These are phyloP conservation scores for Hyaloraphidium curvatum DNA, from an alignment of 192 early-diverging fungal genomes.

Conservation along the genomic window DNA sequence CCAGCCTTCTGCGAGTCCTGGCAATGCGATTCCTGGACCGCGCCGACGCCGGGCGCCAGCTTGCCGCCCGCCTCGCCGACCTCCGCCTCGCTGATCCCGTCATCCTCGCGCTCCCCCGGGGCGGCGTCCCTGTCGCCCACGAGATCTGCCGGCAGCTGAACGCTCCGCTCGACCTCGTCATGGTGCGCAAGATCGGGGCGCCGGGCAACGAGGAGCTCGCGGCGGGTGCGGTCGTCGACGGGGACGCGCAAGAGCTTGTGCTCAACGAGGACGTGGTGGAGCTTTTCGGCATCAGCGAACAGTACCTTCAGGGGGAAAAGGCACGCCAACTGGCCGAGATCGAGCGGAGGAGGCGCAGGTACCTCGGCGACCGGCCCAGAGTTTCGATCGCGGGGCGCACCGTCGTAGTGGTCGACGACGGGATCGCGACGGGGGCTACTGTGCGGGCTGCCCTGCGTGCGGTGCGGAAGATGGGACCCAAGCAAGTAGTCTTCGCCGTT, in stretches of 20 bases:
- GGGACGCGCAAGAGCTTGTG: background rate
- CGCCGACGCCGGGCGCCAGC: too few species aligned
- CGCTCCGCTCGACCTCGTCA: conserved; percentile 15
- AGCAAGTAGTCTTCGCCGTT: conserved; percentile 9
- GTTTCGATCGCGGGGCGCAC: background rate
- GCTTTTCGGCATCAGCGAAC: too few species aligned
- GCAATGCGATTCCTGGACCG: too few species aligned
- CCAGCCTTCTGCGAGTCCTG: too few species aligned
- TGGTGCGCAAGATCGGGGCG: conserved; percentile 19
- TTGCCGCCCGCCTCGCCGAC: too few species aligned
- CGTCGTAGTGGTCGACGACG: conserved; percentile 4
- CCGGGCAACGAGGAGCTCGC: conserved; percentile 15
- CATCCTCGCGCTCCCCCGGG: conserved; percentile 18
- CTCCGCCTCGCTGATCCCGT: conserved; percentile 1
- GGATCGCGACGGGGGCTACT: conserved; percentile 21
- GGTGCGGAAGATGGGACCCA: conserved; percentile 7
- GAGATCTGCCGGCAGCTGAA: conserved; percentile 11
- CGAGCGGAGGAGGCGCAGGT: too few species aligned
- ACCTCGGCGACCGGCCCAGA: too few species aligned
- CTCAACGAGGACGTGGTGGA: background rate
- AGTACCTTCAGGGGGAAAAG: background rate
- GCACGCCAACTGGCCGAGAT: background rate
- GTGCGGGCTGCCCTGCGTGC: conserved; percentile 13
- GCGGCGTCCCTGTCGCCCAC: conserved; percentile 22
- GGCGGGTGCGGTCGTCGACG: conserved; percentile 13